These are phyloP conservation scores for Talaromyces sp. DNA, from an alignment of 2,329 filamentous ascomycete species.

Conservation along the genomic window DNA sequence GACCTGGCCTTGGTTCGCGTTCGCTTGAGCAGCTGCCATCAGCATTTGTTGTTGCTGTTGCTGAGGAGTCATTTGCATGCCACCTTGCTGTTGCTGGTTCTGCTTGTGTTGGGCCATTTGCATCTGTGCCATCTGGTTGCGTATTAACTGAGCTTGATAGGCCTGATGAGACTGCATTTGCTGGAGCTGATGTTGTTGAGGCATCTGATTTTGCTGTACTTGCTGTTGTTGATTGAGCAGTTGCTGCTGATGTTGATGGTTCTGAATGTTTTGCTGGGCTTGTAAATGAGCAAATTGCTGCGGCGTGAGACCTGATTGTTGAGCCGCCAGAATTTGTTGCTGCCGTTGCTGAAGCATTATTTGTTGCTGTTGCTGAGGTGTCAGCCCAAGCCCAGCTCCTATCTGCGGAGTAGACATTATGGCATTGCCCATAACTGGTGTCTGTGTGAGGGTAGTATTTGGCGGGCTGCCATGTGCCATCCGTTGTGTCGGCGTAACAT, in stretches of 20 bases:
- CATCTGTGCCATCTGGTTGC: conserved; percentile 21
- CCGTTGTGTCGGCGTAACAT: conserved; percentile 44
- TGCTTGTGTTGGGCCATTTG: conserved; percentile 29
- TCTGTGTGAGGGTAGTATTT: conserved; percentile 38
- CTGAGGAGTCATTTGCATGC: conserved; percentile 15
- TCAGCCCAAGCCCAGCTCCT: conserved; percentile 32
- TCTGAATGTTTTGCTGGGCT: conserved; percentile 44
- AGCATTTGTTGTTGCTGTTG: conserved; percentile 36
- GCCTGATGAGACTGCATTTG: conserved; percentile 20
- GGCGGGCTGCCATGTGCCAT: conserved; percentile 45
- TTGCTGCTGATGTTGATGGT: conserved; percentile 30
- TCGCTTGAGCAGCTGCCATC: conserved; percentile 33
- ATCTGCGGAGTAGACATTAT: conserved; percentile 40
- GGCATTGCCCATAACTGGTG: conserved; percentile 42
- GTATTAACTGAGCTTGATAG: conserved; percentile 17
- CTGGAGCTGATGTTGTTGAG: conserved; percentile 25
- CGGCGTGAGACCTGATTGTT: conserved; percentile 37
- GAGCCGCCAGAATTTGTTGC: conserved; percentile 29
- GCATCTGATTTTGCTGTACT: conserved; percentile 25
- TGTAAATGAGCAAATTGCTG: conserved; percentile 41
- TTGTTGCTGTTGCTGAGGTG: conserved; percentile 31
- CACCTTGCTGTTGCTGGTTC: conserved; percentile 17
- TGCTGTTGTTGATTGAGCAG: conserved; percentile 32
- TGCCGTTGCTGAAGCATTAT: conserved; percentile 34
- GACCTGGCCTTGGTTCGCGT: conserved; percentile 32